Evolutionary conservation across 306 rosid genomes (phyloP).

Genomic region (Vachellia collinsii): DNA sequence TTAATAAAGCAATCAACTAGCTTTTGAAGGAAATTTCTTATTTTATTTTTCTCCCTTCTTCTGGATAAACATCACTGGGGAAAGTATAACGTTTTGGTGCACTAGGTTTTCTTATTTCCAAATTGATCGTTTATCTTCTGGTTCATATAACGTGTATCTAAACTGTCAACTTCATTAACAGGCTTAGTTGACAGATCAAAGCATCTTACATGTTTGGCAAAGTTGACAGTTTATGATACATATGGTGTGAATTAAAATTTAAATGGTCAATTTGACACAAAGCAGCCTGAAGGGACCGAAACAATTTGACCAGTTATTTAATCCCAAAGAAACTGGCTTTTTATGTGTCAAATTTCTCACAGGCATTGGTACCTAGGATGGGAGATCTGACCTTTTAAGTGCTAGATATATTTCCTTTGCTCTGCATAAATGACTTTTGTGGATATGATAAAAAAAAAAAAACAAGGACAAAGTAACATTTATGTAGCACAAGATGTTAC

Average conservation of each 20-base stretch:
- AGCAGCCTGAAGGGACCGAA: not conserved
- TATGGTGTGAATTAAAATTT: not conserved
- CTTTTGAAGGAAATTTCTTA: not conserved
- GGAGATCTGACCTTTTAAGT: not conserved
- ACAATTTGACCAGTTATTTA: not conserved
- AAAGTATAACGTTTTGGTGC: not conserved
- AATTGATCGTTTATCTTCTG: not conserved
- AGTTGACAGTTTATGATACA: not conserved
- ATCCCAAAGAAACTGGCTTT: not conserved
- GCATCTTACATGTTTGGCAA: not conserved
- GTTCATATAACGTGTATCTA: not conserved
- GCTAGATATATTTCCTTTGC: not conserved
- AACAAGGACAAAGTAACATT: not conserved
- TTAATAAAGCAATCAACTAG: not conserved
- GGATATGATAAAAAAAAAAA: not conserved
- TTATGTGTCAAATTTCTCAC: not conserved
- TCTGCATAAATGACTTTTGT: not conserved
- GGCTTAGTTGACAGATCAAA: not conserved
- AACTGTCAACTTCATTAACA: not conserved
- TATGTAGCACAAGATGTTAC: not conserved
- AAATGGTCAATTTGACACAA: not conserved
- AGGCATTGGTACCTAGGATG: not conserved
- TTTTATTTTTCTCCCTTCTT: not conserved
- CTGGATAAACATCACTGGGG: not conserved
- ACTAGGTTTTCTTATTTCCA: not conserved